A percentile compares a stretch with the other conserved stretches of the same genome.
Conservation (phyloP, 2,329 filamentous ascomycete species). For the Blastomyces emzantsi region DNA sequence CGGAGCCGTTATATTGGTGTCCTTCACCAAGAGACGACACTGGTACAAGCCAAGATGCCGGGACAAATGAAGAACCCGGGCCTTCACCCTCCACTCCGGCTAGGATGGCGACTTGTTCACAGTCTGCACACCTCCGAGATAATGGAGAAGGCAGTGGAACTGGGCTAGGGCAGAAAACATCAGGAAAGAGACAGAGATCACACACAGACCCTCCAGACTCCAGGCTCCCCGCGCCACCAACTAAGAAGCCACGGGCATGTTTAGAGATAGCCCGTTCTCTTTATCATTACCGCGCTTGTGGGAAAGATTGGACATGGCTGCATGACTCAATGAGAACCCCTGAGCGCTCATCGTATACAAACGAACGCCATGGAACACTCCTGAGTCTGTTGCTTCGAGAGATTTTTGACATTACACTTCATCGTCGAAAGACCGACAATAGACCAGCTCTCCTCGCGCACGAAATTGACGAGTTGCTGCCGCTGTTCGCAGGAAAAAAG, state of each 20-base stretch:
- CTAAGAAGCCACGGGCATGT: conserved; percentile 16
- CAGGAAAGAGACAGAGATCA: conserved; percentile 10
- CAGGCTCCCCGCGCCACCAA: neutral
- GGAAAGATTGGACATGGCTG: conserved; percentile 29
- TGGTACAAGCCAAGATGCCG: too few relatives aligned
- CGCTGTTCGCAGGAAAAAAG: conserved; percentile 19
- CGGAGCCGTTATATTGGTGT: conserved; percentile 12
- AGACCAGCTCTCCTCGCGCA: conserved; percentile 25
- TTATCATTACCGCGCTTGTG: conserved; percentile 26
- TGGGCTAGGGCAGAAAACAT: neutral
- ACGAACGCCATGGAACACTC: conserved; percentile 27
- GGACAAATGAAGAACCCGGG: neutral
- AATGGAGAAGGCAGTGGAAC: too few relatives aligned
- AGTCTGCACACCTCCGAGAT: too few relatives aligned
- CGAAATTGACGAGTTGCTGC: conserved; percentile 29
- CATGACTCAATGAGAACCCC: conserved; percentile 25
- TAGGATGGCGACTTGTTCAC: neutral
- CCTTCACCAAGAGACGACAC: neutral
- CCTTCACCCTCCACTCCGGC: conserved; percentile 1
- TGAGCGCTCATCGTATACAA: conserved; percentile 20
- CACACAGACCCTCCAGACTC: neutral
- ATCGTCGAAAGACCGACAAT: conserved; percentile 19
- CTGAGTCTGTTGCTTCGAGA: conserved; percentile 29
- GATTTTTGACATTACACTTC: conserved; percentile 30
- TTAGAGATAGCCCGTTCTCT: conserved; percentile 21